Base-by-base conservation (phyloP, 768 basidiomycete genomes). In the Boletellus sp. region DNA sequence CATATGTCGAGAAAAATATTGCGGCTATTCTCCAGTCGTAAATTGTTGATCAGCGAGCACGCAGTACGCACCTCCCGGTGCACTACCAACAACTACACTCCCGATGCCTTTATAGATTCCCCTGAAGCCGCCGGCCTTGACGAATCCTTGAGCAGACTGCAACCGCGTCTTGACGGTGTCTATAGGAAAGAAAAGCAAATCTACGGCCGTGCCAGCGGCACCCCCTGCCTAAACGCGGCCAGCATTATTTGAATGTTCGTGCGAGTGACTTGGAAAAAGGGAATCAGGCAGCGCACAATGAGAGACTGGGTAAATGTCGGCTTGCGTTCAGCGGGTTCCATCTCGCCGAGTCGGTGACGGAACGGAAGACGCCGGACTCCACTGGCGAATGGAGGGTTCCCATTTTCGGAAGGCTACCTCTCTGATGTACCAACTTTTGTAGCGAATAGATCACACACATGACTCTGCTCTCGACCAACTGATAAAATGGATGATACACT, bases 151-250 rank as follows among this genome's bases (percentile, higher is more conserved):
- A 3, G 83, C 66, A 6, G 93, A 87, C 61, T 99, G 95, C 31
- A 96, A 77, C 42, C 95, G 85, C 34, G 96, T 98, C 72, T 99
- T 99, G 65, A 98, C 70, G 1, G 95, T 96, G 72, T 99, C 95
- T 50, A 99, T 83, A 2, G 95, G 95, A 68, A 93, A 99, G 74
- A 99, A 94, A 19, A 96, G 78, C 39, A 97, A 78, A 71, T 99
- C 95, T 16, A 97, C 95, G 2, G 92, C 78, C 8, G 91, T 87
- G 23, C 95, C 95, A 28, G 96, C 92, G n/a, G 85, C 67, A 19
- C 88, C 94, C 22, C 95, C 93, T 37, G 90, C 87, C 88, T 93
- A 58, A 26, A 51, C 46, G 42, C 23, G 39, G 34, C n/a, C 40
- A 50, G 42, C 42, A 48, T 36, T 34, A 32, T 56, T 47, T 42